These are phyloP conservation scores for Trichoderma sp. DNA, from an alignment of 2,329 filamentous ascomycete species.

Conservation along the genomic window DNA sequence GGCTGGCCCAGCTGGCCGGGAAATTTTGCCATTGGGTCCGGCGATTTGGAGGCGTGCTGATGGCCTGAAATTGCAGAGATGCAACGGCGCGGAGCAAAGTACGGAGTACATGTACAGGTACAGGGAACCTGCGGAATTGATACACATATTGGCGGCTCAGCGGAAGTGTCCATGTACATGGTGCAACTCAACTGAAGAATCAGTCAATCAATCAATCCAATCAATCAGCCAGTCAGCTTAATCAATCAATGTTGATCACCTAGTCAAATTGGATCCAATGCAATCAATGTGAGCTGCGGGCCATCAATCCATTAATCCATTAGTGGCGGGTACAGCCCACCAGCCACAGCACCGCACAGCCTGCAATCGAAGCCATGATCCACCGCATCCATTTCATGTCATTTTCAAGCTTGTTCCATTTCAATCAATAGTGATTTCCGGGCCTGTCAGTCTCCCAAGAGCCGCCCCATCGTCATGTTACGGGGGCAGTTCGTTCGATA, in stretches of 20 bases:
- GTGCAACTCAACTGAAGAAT: too few species aligned
- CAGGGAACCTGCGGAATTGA: background rate
- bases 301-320: background rate
- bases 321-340: background rate
- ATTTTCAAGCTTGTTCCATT: background rate
- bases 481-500: background rate
- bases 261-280: background rate
- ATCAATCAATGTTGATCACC: background rate
- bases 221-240: background rate
- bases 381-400: background rate
- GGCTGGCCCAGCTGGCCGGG: slow-evolving; percentile 10
- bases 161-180: background rate
- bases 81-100: background rate
- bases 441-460: background rate
- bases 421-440: background rate
- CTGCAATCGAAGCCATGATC: background rate
- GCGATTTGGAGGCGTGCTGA: background rate
- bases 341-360: background rate
- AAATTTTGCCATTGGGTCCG: slow-evolving; percentile 19
- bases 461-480: background rate
- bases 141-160: too few species aligned
- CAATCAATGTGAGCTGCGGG: background rate
- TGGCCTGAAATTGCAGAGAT: background rate
- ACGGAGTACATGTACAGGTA: background rate
- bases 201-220: background rate